Conservation (phyloP, 257 asterid species). For the Ligustrum vulgare region DNA sequence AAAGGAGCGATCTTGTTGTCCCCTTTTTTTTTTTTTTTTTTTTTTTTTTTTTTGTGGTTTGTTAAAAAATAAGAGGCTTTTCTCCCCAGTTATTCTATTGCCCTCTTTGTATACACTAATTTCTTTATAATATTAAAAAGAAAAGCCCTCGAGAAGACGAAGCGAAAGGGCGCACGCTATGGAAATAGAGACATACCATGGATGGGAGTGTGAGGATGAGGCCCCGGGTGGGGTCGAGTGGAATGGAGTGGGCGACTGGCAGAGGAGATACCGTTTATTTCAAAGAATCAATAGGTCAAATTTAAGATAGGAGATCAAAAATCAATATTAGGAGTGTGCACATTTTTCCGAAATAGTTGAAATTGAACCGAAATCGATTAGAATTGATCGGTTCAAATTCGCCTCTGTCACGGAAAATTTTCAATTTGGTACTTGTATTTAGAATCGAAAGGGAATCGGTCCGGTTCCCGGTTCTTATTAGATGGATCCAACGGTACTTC, state of each 20-base stretch:
- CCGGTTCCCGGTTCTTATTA: too few species aligned
- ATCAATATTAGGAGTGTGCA: too few species aligned
- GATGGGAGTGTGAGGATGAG: conserved; percentile 38
- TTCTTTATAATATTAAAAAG: background rate
- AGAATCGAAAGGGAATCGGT: too few species aligned
- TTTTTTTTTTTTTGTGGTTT: background rate
- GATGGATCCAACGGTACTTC: too few species aligned
- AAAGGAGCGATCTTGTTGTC: conserved; percentile 33
- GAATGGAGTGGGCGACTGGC: background rate
- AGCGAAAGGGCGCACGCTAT: conserved; percentile 28
- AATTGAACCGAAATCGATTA: too few species aligned
- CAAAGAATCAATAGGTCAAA: too few species aligned
- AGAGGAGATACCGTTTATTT: background rate
- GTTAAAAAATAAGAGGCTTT: conserved; percentile 30
- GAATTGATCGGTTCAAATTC: too few species aligned
- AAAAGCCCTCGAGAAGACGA: conserved; percentile 30
- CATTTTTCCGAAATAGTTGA: too few species aligned
- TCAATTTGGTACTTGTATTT: too few species aligned
- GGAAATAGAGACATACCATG: conserved; percentile 18
- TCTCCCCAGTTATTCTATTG: conserved; percentile 11
- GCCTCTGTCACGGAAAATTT: too few species aligned
- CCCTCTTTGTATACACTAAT: conserved; percentile 1
- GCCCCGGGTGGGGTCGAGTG: background rate
- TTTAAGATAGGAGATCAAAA: too few species aligned
- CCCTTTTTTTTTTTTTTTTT: conserved; percentile 9